phyloP scores from a whole-genome alignment of 768 basidiomycete species.

The Candolleomyces aberdarensis region DNA sequence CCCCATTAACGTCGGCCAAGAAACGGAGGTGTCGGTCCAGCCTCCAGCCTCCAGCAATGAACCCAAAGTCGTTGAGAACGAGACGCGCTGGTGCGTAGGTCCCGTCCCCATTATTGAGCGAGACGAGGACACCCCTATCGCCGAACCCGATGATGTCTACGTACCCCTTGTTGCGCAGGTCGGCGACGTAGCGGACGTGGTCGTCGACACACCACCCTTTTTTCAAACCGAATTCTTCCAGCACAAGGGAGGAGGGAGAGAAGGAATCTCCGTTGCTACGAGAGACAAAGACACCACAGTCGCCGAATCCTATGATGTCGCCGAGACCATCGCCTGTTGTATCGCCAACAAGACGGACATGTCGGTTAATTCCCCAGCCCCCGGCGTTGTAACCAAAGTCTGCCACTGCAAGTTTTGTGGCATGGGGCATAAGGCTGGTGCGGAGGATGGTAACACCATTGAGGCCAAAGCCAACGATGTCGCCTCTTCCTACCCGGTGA shows the following conservation, averaged over 20 bases:
- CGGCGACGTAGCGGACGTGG: constrained; percentile 1
- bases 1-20: neutral
- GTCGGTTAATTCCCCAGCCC: neutral
- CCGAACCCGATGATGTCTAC: no score
- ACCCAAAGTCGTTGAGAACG: constrained; percentile 2
- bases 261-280: neutral
- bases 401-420: neutral
- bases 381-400: constrained; percentile 3
- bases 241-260: neutral
- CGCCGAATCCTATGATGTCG: no score
- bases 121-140: no score
- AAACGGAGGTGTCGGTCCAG: neutral
- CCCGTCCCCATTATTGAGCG: neutral
- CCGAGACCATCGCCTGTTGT: neutral
- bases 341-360: constrained; percentile 1
- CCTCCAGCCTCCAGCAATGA: neutral
- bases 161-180: neutral
- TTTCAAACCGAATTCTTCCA: neutral
- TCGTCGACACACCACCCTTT: neutral
- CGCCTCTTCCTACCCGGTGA: no score
- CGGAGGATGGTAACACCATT: no score
- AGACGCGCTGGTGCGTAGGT: neutral
- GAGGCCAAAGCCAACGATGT: no score
- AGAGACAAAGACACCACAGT: no score
- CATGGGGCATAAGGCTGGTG: no score